These are phyloP conservation scores for Trichoderma atrobrunneum DNA, from an alignment of 2,329 filamentous ascomycete genomes.

Conservation along the genomic window DNA sequence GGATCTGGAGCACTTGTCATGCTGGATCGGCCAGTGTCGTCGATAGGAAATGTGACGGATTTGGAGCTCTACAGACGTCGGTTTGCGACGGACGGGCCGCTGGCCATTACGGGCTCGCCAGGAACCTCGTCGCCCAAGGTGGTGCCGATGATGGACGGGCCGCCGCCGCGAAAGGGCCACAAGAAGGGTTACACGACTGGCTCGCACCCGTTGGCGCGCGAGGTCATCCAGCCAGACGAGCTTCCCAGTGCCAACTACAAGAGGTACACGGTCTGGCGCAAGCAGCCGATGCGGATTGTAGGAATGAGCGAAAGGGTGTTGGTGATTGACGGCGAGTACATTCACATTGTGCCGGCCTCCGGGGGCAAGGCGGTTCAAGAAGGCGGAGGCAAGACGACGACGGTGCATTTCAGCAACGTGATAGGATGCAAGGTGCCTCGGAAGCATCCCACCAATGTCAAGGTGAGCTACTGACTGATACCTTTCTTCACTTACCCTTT, in stretches of 20 bases:
- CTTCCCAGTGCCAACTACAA: conserved; percentile 61
- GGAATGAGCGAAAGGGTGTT: conserved; percentile 72
- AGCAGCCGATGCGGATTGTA: conserved; percentile 78
- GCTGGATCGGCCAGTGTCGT: conserved; percentile 74
- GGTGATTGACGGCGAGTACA: conserved; percentile 80
- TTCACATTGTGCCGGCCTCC: conserved; percentile 75
- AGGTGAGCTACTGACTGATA: conserved; percentile 47
- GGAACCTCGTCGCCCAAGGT: conserved; percentile 68
- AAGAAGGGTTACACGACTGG: conserved; percentile 52
- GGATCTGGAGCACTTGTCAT: conserved; percentile 72
- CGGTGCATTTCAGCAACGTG: conserved; percentile 78
- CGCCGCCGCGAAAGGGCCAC: conserved; percentile 47
- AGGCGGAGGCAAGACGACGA: conserved; percentile 68
- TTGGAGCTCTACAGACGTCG: conserved; percentile 73
- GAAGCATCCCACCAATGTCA: conserved; percentile 77
- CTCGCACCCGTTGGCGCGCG: conserved; percentile 65
- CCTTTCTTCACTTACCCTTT: neutral
- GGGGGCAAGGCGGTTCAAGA: conserved; percentile 64
- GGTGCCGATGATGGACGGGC: conserved; percentile 49
- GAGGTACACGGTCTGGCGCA: conserved; percentile 76
- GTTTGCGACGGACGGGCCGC: conserved; percentile 70
- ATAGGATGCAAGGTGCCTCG: conserved; percentile 78
- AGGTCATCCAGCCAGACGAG: conserved; percentile 59
- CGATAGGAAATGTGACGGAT: conserved; percentile 70
- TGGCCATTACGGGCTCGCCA: conserved; percentile 66